Percentiles rank a stretch among this genome's conserved stretches.
Conservation (phyloP, 208 protist species). For the Leptomonas seymouri region DNA sequence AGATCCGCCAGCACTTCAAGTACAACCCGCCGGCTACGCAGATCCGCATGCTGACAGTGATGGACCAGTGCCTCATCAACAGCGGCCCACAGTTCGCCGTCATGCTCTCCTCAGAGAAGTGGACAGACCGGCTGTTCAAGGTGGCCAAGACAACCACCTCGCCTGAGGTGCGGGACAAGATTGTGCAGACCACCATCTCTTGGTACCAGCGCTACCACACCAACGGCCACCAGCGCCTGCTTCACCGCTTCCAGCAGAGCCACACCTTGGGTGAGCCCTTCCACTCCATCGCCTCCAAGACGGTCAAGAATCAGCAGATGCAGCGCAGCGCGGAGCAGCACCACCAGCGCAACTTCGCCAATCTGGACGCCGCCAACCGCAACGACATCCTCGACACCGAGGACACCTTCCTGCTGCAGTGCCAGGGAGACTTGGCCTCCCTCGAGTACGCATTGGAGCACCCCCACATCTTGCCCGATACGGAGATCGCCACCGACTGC, state of each 20-base stretch:
- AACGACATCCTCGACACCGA: constrained; percentile 68
- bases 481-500: constrained; percentile 82
- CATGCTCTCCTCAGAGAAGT: constrained; percentile 85
- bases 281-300: constrained; percentile 42
- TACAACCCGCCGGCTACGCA: constrained; percentile 62
- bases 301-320: constrained; percentile 40
- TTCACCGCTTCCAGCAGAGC: constrained; percentile 79
- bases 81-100: constrained; percentile 75
- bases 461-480: constrained; percentile 80
- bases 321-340: constrained; percentile 19
- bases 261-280: constrained; percentile 69
- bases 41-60: constrained; percentile 65
- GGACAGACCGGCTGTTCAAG: constrained; percentile 88
- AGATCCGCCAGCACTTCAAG: constrained; percentile 79
- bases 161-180: constrained; percentile 61
- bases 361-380: constrained; percentile 37
- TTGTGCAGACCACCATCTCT: constrained; percentile 69
- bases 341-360: constrained; percentile 42
- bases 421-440: constrained; percentile 85
- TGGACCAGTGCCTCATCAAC: constrained; percentile 80
- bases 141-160: constrained; percentile 66
- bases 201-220: constrained; percentile 86
- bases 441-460: constrained; percentile 90
- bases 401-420: constrained; percentile 78
- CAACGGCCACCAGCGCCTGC: constrained; percentile 67